phyloP scores from a whole-genome alignment of 371 early-diverging fungal genomes.

The Massospora cicadina region DNA sequence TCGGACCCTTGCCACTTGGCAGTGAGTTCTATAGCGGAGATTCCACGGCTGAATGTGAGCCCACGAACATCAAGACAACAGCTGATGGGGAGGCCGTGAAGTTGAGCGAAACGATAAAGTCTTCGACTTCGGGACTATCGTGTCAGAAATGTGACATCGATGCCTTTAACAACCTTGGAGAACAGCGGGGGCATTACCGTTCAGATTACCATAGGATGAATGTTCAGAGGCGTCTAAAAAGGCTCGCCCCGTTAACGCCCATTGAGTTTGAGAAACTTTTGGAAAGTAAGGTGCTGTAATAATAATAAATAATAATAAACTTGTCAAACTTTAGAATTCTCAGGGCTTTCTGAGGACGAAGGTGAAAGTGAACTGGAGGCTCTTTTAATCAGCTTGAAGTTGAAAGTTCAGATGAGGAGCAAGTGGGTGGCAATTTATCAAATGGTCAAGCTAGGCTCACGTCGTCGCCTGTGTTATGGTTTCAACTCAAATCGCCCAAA shows the following conservation, averaged over 20 bases:
- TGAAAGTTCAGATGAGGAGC: neutral
- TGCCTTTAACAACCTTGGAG: neutral
- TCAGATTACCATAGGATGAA: conserved; percentile 8
- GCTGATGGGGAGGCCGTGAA: too few relatives aligned
- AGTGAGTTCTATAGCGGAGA: neutral
- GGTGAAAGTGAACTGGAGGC: neutral
- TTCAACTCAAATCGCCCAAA: neutral
- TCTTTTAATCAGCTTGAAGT: neutral
- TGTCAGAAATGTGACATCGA: neutral
- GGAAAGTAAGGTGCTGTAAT: conserved; percentile 1
- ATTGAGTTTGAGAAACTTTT: conserved; percentile 1
- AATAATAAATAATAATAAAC: neutral
- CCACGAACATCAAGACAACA: too few relatives aligned
- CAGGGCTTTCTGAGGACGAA: neutral
- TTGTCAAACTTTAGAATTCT: neutral
- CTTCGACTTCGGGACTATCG: neutral
- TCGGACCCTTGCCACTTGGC: neutral
- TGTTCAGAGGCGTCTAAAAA: neutral
- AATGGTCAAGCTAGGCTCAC: neutral
- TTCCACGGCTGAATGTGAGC: neutral
- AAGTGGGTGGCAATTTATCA: neutral
- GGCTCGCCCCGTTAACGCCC: neutral
- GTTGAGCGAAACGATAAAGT: neutral
- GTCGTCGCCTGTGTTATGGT: conserved; percentile 1
- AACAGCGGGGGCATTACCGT: conserved; percentile 5